Base-by-base conservation (phyloP, 2,329 filamentous ascomycete species). In the Hypomyces rosellus region DNA sequence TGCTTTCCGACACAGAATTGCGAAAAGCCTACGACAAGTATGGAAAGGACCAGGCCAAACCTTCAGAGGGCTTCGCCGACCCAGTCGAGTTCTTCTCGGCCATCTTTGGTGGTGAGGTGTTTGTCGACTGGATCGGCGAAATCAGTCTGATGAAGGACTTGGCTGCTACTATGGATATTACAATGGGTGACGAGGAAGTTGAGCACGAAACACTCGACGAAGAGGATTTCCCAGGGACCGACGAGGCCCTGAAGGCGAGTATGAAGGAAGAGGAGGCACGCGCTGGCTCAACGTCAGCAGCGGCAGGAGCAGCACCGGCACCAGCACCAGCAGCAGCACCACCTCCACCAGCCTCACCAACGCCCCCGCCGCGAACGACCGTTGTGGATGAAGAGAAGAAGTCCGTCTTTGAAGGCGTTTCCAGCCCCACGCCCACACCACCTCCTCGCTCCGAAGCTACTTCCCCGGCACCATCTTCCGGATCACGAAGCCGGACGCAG, bases 101-200 rank as follows among this genome's bases (percentile, higher is more conserved):
- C 76, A 99, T 99, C 61, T 99, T 99, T 65, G 93, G 93, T 60
- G 93, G 93, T 54, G 92, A 96, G 61, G 90, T 92, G 12, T 99
- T 99, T 64, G 77, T 86, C 54, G 92, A 99, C 74, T 89, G 93
- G 77, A 97, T 99, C 64, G 93, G 93, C 59, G 93, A 99, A 77
- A 96, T 99, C 60, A 93, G 89, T 46, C 82, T 99, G 51, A 96
- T 99, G 88, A 97, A 96, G 74, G 93, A 99, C 64, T 78, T 99
- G 49, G 97, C 92, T 15, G 89, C 90, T 63, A 96, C 91, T 41
- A 97, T 99, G 92, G 93, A 99, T 63, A 97, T 99, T 59, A 91
- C 89, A 16, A 92, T 90, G 84, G 78, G 88, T 50, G 88, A 89
- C 61, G 85, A 87, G 54, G 83, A 80, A 42, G 72, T 73, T 2